phyloP scores from a whole-genome alignment of 2,329 filamentous ascomycete genomes.

The Cordyceps militaris region DNA sequence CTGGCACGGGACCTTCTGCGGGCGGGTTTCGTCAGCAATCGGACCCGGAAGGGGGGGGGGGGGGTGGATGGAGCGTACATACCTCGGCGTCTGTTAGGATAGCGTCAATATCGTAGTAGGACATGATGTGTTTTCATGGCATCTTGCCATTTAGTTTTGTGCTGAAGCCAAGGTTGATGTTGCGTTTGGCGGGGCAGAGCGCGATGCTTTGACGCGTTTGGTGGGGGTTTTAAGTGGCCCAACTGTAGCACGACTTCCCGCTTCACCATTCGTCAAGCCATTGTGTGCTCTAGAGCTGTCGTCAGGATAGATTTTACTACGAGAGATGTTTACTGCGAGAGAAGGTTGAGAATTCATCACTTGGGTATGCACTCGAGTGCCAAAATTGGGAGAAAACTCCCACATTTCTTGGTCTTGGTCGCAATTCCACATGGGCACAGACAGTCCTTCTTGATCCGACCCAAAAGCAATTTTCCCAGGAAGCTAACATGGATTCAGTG shows the following conservation, averaged over 20 bases:
- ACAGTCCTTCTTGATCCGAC: too few relatives aligned
- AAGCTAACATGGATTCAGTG: too few relatives aligned
- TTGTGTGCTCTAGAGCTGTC: not conserved
- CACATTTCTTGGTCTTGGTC: too few relatives aligned
- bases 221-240: not conserved
- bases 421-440: too few relatives aligned
- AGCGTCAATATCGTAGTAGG: slow-evolving; percentile 78
- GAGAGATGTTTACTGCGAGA: too few relatives aligned
- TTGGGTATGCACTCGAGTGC: too few relatives aligned
- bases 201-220: slow-evolving; percentile 7
- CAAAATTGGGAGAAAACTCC: too few relatives aligned
- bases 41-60: not conserved
- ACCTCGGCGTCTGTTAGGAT: slow-evolving; percentile 82
- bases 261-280: not conserved
- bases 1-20: slow-evolving; percentile 86
- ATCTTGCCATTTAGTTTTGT: not conserved
- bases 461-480: too few relatives aligned
- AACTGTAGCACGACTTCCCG: not conserved
- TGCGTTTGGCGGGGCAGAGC: slow-evolving; percentile 3
- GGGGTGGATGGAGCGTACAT: slow-evolving; percentile 18
- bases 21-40: not conserved
- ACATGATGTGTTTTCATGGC: slow-evolving; percentile 35
- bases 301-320: too few relatives aligned
- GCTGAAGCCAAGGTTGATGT: not conserved
- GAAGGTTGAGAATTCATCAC: too few relatives aligned